These are phyloP conservation scores for Primulina huaijiensis DNA, from an alignment of 257 asterid species.

Conservation along the genomic window DNA sequence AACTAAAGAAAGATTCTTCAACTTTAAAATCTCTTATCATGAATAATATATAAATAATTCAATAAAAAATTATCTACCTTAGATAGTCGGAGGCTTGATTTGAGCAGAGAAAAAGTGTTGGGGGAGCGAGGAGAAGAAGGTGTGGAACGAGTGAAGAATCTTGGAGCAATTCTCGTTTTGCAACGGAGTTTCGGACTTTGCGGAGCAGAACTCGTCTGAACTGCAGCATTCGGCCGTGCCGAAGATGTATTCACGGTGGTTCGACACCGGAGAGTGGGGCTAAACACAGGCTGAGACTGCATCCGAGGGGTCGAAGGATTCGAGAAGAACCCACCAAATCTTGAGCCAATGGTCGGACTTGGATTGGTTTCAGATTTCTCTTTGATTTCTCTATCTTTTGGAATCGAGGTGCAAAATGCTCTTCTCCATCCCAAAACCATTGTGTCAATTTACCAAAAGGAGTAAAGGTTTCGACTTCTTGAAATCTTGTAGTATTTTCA, in stretches of 20 bases:
- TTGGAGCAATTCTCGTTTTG: constrained; percentile 54
- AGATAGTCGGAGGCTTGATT: constrained; percentile 54
- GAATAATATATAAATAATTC: not conserved
- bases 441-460: not conserved
- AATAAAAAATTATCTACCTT: constrained; percentile 40
- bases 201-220: constrained; percentile 15
- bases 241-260: constrained; percentile 32
- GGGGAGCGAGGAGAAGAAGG: constrained; percentile 95
- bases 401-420: constrained; percentile 91
- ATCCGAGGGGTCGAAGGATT: constrained; percentile 83
- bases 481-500: not conserved
- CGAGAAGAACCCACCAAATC: constrained; percentile 62
- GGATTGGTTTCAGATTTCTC: constrained; percentile 43
- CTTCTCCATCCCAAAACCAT: constrained; percentile 96
- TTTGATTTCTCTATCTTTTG: constrained; percentile 49
- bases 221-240: constrained; percentile 3
- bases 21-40: constrained; percentile 16
- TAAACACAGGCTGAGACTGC: constrained; percentile 46
- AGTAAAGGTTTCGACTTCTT: not conserved
- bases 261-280: constrained; percentile 52
- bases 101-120: constrained; percentile 72
- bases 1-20: not conserved
- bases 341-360: constrained; percentile 37
- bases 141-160: constrained; percentile 59
- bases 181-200: constrained; percentile 65